Percentiles rank a stretch among this genome's conserved stretches.
phyloP scores from a whole-genome alignment of 208 protist genomes.

The Crithidia bombi region DNA sequence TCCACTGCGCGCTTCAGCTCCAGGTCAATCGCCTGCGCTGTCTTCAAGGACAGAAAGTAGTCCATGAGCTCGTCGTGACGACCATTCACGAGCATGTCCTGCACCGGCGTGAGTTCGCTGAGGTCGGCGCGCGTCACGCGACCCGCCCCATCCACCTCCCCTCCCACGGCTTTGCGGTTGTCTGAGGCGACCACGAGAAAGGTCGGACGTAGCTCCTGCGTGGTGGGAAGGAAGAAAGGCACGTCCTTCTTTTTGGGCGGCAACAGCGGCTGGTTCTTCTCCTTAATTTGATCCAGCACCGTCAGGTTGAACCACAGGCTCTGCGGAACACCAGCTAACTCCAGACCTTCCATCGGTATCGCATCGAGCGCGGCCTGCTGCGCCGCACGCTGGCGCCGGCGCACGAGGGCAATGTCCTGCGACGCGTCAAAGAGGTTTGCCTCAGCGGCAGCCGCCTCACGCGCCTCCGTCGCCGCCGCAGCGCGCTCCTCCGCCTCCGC shows the following conservation, averaged over 20 bases:
- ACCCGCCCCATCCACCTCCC: background rate
- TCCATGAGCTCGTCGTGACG: slow-evolving; percentile 70
- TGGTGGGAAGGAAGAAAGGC: slow-evolving; percentile 91
- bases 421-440: slow-evolving; percentile 71
- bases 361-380: slow-evolving; percentile 53
- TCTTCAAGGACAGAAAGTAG: slow-evolving; percentile 53
- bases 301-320: slow-evolving; percentile 84
- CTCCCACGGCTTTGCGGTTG: slow-evolving; percentile 14
- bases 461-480: slow-evolving; percentile 29
- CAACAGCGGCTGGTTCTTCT: slow-evolving; percentile 89
- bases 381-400: slow-evolving; percentile 39
- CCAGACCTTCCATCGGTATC: slow-evolving; percentile 64
- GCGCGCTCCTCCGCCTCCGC: slow-evolving; percentile 31
- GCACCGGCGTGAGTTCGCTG: slow-evolving; percentile 55
- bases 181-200: slow-evolving; percentile 75
- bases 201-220: slow-evolving; percentile 81
- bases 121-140: slow-evolving; percentile 44
- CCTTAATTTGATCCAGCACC: slow-evolving; percentile 87
- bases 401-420: slow-evolving; percentile 64
- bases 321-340: slow-evolving; percentile 70
- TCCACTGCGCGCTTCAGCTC: slow-evolving; percentile 74
- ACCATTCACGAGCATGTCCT: slow-evolving; percentile 62
- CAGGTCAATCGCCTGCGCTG: slow-evolving; percentile 74
- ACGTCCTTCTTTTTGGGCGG: slow-evolving; percentile 91
- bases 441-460: slow-evolving; percentile 37